Evolutionary conservation across 345 rosid species (phyloP).

Genomic region (Populus deltoides): DNA sequence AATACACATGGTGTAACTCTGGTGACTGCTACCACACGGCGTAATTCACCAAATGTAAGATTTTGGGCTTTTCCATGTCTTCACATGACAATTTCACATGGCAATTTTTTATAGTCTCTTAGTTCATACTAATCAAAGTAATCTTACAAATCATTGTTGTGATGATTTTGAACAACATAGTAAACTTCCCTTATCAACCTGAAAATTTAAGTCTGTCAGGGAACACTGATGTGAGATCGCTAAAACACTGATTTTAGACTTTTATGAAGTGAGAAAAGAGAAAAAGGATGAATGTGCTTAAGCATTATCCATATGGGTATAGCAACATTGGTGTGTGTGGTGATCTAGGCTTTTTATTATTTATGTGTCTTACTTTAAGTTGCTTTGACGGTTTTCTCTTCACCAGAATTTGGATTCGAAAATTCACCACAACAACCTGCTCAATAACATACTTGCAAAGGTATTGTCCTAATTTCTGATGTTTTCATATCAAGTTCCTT

Average conservation of each 20-base stretch:
- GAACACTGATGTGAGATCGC: no score
- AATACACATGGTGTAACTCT: conserved; percentile 68
- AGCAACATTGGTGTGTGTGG: background rate
- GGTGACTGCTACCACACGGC: conserved; percentile 91
- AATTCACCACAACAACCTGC: conserved; percentile 93
- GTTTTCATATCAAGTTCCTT: background rate
- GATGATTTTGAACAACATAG: background rate
- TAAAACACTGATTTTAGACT: no score
- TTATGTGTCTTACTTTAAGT: background rate
- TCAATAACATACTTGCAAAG: conserved; percentile 91
- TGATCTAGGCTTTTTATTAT: background rate
- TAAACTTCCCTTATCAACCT: no score
- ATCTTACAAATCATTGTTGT: background rate
- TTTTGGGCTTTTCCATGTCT: background rate
- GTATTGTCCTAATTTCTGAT: conserved; percentile 31
- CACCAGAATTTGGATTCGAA: conserved; percentile 87
- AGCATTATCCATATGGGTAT: no score
- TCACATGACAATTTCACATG: background rate
- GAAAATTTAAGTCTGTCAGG: no score
- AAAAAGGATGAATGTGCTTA: no score
- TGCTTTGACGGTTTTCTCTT: conserved; percentile 6
- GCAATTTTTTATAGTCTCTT: no score
- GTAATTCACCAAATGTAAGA: conserved; percentile 85
- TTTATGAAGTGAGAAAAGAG: no score
- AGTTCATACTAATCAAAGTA: background rate